Conservation (phyloP, 129 eudicot species). For the Erigeron canadensis region DNA sequence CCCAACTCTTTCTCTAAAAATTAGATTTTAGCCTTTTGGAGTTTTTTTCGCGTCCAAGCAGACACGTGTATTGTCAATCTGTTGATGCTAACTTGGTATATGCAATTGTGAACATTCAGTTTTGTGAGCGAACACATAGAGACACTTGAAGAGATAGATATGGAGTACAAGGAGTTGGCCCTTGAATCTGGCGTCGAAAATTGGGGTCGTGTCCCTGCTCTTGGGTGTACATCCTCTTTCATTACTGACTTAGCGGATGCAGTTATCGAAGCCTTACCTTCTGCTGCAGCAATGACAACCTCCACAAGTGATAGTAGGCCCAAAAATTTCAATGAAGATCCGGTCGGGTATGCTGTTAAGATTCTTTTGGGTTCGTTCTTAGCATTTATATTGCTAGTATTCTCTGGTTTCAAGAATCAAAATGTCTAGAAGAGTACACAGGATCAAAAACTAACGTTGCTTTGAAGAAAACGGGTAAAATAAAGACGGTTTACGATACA, state of each 20-base stretch:
- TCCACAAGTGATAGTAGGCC: conserved; percentile 25
- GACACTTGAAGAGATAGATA: conserved; percentile 94
- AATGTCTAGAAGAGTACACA: conserved; percentile 12
- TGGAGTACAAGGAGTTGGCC: conserved; percentile 88
- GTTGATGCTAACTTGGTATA: background rate
- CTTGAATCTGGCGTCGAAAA: conserved; percentile 82
- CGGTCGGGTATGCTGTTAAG: conserved; percentile 46
- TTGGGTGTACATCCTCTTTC: conserved; percentile 70
- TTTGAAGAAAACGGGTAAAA: conserved; percentile 13
- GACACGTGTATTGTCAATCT: background rate
- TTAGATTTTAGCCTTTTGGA: background rate
- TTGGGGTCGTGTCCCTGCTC: conserved; percentile 99
- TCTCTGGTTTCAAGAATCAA: conserved; percentile 63
- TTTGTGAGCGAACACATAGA: conserved; percentile 99
- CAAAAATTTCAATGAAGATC: conserved; percentile 37
- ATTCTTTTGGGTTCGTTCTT: conserved; percentile 77
- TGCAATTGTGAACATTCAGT: conserved; percentile 43
- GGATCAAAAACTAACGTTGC: background rate
- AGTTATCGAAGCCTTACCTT: conserved; percentile 93
- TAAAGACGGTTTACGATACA: conserved; percentile 1
- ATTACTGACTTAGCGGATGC: conserved; percentile 89
- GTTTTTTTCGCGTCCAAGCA: background rate
- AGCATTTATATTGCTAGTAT: conserved; percentile 72
- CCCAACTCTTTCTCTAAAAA: too few species aligned
- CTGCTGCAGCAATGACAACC: conserved; percentile 63